Evolutionary conservation across 768 basidiomycete genomes (phyloP).

Genomic region (Psilocybe subaeruginosa): DNA sequence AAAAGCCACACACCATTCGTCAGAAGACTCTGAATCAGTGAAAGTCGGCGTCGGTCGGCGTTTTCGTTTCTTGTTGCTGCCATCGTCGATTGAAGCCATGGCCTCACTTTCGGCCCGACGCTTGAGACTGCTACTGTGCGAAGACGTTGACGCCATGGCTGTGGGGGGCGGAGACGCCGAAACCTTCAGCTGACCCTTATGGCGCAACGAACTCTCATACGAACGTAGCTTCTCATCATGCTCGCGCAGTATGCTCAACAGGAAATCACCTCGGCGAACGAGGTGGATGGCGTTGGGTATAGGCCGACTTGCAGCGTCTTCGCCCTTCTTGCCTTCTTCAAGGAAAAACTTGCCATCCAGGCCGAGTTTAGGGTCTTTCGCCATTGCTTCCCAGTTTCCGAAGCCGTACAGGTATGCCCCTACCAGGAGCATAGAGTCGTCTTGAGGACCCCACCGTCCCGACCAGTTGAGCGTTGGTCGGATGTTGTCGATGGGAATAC

Average conservation of each 20-base stretch:
- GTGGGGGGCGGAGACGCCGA: slow-evolving; percentile 79
- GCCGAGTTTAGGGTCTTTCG: slow-evolving; percentile 82
- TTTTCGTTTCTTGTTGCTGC: slow-evolving; percentile 75
- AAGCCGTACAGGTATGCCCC: slow-evolving; percentile 95
- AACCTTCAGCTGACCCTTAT: slow-evolving; percentile 67
- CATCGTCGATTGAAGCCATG: slow-evolving; percentile 78
- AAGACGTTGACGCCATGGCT: slow-evolving; percentile 70
- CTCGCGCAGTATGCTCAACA: slow-evolving; percentile 81
- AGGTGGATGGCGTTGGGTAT: slow-evolving; percentile 99
- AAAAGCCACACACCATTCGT: slow-evolving; percentile 72
- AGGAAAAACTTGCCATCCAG: slow-evolving; percentile 96
- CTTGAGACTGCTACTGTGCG: slow-evolving; percentile 61
- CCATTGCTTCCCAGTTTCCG: slow-evolving; percentile 96
- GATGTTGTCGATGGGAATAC: slow-evolving; percentile 89
- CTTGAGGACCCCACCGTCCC: slow-evolving; percentile 89
- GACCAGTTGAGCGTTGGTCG: slow-evolving; percentile 96
- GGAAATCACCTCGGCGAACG: slow-evolving; percentile 94
- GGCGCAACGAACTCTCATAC: slow-evolving; percentile 80
- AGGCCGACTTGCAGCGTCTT: slow-evolving; percentile 80
- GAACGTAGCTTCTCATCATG: slow-evolving; percentile 90
- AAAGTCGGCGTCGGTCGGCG: slow-evolving; percentile 95
- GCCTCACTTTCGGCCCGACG: slow-evolving; percentile 87
- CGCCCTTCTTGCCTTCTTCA: slow-evolving; percentile 95
- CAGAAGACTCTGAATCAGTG: slow-evolving; percentile 92
- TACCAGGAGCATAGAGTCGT: slow-evolving; percentile 93